Percentiles rank a stretch among this genome's conserved stretches.
Conservation (phyloP, 768 basidiomycete genomes). For the Saitozyma podzolica region DNA sequence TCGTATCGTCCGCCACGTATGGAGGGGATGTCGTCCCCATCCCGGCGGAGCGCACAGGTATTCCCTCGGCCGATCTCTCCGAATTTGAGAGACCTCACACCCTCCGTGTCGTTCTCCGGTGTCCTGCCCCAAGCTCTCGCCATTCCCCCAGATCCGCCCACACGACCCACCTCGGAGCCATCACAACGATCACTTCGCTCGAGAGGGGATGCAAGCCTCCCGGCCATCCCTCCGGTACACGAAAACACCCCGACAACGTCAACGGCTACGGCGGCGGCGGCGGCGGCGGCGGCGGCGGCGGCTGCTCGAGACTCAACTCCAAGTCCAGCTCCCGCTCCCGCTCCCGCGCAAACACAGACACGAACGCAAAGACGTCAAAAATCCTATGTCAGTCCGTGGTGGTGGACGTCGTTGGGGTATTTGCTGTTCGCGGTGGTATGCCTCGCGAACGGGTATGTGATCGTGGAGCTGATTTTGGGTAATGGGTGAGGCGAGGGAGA, state of each 20-base stretch:
- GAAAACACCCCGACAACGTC: background rate
- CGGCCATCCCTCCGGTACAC: background rate
- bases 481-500: background rate
- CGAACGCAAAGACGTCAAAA: slow-evolving; percentile 5
- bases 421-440: slow-evolving; percentile 67
- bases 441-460: slow-evolving; percentile 73
- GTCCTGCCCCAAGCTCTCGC: background rate
- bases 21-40: too few relatives aligned
- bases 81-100: too few relatives aligned
- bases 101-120: background rate
- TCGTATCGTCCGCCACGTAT: background rate
- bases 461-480: slow-evolving; percentile 63
- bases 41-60: too few relatives aligned
- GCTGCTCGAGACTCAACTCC: background rate
- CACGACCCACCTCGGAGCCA: background rate
- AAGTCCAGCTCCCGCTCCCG: background rate
- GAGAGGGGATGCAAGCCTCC: background rate
- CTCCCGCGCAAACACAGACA: slow-evolving; percentile 5
- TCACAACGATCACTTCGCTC: background rate
- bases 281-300: slow-evolving; percentile 3
- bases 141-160: background rate
- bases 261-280: background rate
- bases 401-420: slow-evolving; percentile 59
- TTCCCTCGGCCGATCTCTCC: too few relatives aligned
- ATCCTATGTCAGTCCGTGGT: slow-evolving; percentile 49